Conservation (phyloP, 2,329 filamentous ascomycete species). For the Exophiala spinifera region DNA sequence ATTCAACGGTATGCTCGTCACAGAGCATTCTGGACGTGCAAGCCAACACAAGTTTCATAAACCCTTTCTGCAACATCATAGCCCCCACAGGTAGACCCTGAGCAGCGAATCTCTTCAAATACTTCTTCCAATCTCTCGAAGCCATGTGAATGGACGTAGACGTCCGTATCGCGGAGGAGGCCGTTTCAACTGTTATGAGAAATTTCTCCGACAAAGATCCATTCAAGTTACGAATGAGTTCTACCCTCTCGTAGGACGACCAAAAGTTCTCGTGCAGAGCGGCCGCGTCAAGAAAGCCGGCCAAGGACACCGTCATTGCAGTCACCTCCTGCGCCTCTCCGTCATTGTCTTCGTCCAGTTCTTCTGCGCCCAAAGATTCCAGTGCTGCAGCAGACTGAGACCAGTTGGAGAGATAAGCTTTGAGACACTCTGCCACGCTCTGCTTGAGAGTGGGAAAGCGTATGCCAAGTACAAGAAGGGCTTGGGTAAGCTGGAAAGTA, state of each 20-base stretch:
- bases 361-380: slow-evolving; percentile 55
- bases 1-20: slow-evolving; percentile 57
- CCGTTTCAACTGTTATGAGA: slow-evolving; percentile 80
- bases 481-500: slow-evolving; percentile 72
- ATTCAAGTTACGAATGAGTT: slow-evolving; percentile 68
- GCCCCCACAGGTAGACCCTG: slow-evolving; percentile 79
- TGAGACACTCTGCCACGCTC: slow-evolving; percentile 63
- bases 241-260: slow-evolving; percentile 69
- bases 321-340: slow-evolving; percentile 63
- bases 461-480: slow-evolving; percentile 75
- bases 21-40: slow-evolving; percentile 71
- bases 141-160: slow-evolving; percentile 62
- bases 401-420: slow-evolving; percentile 71
- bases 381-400: slow-evolving; percentile 57
- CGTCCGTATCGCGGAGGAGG: slow-evolving; percentile 86
- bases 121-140: slow-evolving; percentile 82
- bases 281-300: slow-evolving; percentile 84
- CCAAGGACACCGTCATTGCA: slow-evolving; percentile 76
- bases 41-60: slow-evolving; percentile 78
- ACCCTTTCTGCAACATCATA: slow-evolving; percentile 85
- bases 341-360: slow-evolving; percentile 52
- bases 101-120: slow-evolving; percentile 76
- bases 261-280: slow-evolving; percentile 78
- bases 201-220: slow-evolving; percentile 78
- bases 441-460: slow-evolving; percentile 68